Base-by-base conservation (phyloP, 2,329 filamentous ascomycete species). In the Fusarium equiseti region DNA sequence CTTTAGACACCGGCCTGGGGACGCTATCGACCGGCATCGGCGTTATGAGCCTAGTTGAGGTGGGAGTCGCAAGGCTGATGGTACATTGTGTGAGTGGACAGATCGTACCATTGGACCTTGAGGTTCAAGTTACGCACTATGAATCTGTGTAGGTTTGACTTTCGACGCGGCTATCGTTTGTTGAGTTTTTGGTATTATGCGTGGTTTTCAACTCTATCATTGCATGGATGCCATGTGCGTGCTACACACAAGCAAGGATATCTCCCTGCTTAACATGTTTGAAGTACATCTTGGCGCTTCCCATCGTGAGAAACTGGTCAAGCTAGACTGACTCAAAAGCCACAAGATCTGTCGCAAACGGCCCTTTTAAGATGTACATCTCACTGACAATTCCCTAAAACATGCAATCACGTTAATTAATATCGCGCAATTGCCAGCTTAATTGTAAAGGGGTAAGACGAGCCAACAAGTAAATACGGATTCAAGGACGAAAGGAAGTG, bases 21-120 rank as follows among this genome's bases (percentile, higher is more conserved):
- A 49, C 49, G 40, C 64, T 67, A 67, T 44, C 22, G 63, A 50
- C 63, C 63, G 63, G 63, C 64, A 66, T 67, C 64, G 63, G 63
- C 44, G 38, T 22, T 56, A 56, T 55, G 20, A 50, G 31, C 56
- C 56, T 66, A 38, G 40, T 66, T 46, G 27, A 59, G 60, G 40
- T 54, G 40, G 46, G 31, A 29, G 13, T 18, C 22, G 5, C 54
- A 61, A 54, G 63, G 63, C 63, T 60, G 58, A 40, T 44, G 42
- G 26, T 48, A 43, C 29, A 32, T 27, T 59, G 54, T 58, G 18
- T 59, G 32, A 63, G 48, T 35, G 43, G 20, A 9, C 26, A 3
- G 4, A 27, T 31, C 4, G 16, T 18, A 13, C 20, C 22, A 59
- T 65, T 65, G 59, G 59, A 7, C 7, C 16, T 15, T 6, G 32